phyloP scores from a whole-genome alignment of 441 rosid species.

The Adansonia gregorii region DNA sequence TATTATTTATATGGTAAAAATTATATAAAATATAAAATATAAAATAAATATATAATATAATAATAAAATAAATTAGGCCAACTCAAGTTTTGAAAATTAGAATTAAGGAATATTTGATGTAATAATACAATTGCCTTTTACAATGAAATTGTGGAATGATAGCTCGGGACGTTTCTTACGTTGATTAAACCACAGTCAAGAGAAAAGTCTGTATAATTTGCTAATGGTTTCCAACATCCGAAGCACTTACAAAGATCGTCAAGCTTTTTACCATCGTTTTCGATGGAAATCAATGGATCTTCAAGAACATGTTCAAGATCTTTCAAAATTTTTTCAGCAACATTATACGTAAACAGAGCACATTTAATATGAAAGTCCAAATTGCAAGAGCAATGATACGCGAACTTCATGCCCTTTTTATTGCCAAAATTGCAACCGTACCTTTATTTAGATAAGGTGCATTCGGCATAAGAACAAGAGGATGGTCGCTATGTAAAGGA shows the following conservation, averaged over 20 bases:
- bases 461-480: not conserved
- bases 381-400: not conserved
- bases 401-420: not conserved
- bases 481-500: conserved; percentile 29
- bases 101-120: no score
- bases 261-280: not conserved
- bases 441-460: no score
- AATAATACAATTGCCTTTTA: no score
- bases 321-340: not conserved
- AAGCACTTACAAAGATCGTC: not conserved
- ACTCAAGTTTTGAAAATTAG: no score
- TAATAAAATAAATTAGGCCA: no score
- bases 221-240: not conserved
- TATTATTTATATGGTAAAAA: no score
- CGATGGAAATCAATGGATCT: not conserved
- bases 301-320: conserved; percentile 5
- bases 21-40: no score
- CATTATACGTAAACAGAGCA: not conserved
- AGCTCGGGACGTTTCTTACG: no score
- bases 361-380: not conserved
- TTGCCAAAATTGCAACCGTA: not conserved
- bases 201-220: not conserved
- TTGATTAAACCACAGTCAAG: conserved; percentile 15
- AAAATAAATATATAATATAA: no score
- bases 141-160: no score